A percentile compares a stretch with the other conserved stretches of the same genome.
Evolutionary conservation across 495 filamentous ascomycete genomes (phyloP).

Genomic region (Lentithecium fluviatile): DNA sequence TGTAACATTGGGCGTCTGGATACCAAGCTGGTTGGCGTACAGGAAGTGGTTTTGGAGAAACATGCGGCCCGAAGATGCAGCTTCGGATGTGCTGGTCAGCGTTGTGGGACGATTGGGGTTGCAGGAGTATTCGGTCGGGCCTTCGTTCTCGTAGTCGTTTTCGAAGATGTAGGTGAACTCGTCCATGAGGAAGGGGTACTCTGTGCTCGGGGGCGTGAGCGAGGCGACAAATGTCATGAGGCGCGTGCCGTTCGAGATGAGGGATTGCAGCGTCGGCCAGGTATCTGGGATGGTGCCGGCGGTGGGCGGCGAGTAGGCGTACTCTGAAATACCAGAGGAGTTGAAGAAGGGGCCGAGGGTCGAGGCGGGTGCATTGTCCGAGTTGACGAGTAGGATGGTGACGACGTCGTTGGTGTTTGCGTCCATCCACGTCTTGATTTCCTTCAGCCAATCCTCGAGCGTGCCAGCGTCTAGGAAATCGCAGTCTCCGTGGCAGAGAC

Average conservation of each 20-base stretch:
- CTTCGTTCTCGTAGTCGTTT: conserved; percentile 40
- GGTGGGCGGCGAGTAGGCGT: conserved; percentile 37
- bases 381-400: conserved; percentile 45
- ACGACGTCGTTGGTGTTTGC: conserved; percentile 45
- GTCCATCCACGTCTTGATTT: conserved; percentile 43
- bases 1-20: conserved; percentile 37
- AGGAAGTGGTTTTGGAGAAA: conserved; percentile 47
- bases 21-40: conserved; percentile 32
- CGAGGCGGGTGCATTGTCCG: conserved; percentile 34
- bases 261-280: conserved; percentile 42
- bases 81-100: conserved; percentile 24
- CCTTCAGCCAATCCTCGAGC: conserved; percentile 37
- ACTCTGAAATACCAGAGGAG: conserved; percentile 37
- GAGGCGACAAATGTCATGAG: conserved; percentile 43
- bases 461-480: conserved; percentile 40
- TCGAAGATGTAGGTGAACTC: conserved; percentile 47
- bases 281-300: conserved; percentile 11
- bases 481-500: conserved; percentile 44
- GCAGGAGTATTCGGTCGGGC: conserved; percentile 39
- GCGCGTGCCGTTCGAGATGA: conserved; percentile 41
- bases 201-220: conserved; percentile 26
- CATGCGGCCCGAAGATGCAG: conserved; percentile 38
- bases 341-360: conserved; percentile 36
- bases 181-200: conserved; percentile 43
- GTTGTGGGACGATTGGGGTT: conserved; percentile 36